Percentiles rank a stretch among this genome's conserved stretches.
These are phyloP conservation scores for Aaosphaeria pasadenensis DNA, from an alignment of 2,329 filamentous ascomycete genomes.

Conservation along the genomic window DNA sequence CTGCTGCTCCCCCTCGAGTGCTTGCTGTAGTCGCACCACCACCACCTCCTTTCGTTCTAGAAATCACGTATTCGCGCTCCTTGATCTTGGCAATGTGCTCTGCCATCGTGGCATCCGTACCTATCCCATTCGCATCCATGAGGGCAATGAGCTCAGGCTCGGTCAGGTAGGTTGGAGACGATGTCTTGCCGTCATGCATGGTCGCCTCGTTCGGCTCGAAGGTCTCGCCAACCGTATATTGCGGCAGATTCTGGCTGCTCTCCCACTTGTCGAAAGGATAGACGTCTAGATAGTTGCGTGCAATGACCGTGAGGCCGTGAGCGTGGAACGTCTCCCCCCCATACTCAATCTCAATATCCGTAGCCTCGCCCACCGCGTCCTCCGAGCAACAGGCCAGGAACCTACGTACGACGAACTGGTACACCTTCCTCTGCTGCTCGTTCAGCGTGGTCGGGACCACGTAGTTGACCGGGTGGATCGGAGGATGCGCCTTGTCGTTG, in stretches of 20 bases:
- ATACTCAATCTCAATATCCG: slow-evolving; percentile 80
- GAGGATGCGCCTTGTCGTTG: slow-evolving; percentile 96
- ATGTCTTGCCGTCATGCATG: slow-evolving; percentile 88
- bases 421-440: slow-evolving; percentile 70
- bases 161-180: slow-evolving; percentile 79
- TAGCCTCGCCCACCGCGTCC: slow-evolving; percentile 83
- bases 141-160: slow-evolving; percentile 93
- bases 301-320: slow-evolving; percentile 78
- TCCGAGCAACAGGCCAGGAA: slow-evolving; percentile 96
- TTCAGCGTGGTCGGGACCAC: slow-evolving; percentile 61
- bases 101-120: slow-evolving; percentile 98
- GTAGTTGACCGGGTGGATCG: slow-evolving; percentile 93
- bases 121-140: slow-evolving; percentile 98
- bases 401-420: slow-evolving; percentile 87
- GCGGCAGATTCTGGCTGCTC: slow-evolving; percentile 76
- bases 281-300: slow-evolving; percentile 91
- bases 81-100: slow-evolving; percentile 98
- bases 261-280: slow-evolving; percentile 98
- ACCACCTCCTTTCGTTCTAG: slow-evolving; percentile 49
- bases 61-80: slow-evolving; percentile 78
- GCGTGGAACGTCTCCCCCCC: slow-evolving; percentile 80
- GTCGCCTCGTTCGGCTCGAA: slow-evolving; percentile 88
- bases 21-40: slow-evolving; percentile 32
- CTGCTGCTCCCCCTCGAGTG: slow-evolving; percentile 39
- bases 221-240: slow-evolving; percentile 72